Evolutionary conservation across 2,329 filamentous ascomycete genomes (phyloP).

Genomic region (Aphanocladium album): DNA sequence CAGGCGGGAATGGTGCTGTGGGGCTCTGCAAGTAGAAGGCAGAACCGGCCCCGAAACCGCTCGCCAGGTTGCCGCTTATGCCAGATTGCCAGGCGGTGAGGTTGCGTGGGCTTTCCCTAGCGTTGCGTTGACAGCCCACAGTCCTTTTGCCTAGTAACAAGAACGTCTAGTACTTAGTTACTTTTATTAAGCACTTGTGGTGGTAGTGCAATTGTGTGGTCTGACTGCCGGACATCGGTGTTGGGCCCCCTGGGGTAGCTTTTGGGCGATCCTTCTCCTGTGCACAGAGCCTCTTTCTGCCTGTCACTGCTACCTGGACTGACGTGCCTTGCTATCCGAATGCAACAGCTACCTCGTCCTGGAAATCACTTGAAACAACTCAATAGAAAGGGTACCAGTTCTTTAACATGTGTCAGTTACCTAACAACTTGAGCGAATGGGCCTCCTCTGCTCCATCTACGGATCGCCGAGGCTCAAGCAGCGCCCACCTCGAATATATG

Average conservation of each 20-base stretch:
- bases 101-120: not conserved
- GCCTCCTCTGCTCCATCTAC: not conserved
- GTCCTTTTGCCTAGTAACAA: too few relatives aligned
- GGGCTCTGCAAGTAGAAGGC: conserved; percentile 9
- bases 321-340: not conserved
- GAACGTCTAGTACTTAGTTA: too few relatives aligned
- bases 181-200: too few relatives aligned
- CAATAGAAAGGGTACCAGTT: too few relatives aligned
- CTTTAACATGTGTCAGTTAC: too few relatives aligned
- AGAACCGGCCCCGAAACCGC: conserved; percentile 17
- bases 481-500: not conserved
- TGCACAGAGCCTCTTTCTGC: not conserved
- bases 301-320: not conserved
- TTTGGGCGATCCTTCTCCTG: not conserved
- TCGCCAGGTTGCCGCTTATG: conserved; percentile 1
- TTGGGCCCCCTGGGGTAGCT: not conserved
- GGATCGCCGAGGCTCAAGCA: conserved; percentile 2
- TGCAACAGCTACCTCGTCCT: not conserved
- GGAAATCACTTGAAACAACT: too few relatives aligned
- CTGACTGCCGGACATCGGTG: not conserved
- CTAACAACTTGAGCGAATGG: too few relatives aligned
- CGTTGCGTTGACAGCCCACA: not conserved
- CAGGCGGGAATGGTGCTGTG: not conserved
- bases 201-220: too few relatives aligned
- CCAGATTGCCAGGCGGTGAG: conserved; percentile 5